Conservation (phyloP, 352 stramenopile genomes). For the Plasmopara muralis region DNA sequence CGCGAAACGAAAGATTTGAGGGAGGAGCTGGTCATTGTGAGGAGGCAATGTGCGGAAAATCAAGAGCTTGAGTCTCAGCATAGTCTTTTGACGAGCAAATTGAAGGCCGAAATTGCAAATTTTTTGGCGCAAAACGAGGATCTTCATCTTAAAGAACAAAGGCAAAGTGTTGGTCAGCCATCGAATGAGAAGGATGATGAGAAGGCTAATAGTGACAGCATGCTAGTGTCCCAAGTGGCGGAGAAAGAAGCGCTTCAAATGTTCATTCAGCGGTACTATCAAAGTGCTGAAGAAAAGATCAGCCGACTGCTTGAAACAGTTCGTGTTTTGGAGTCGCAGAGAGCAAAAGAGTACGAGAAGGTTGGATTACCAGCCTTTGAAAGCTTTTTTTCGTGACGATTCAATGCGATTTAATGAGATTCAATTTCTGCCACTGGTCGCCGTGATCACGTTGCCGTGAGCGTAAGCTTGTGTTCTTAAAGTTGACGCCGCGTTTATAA, state of each 20-base stretch:
- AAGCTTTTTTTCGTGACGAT: no score
- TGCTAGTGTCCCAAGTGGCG: slow-evolving; percentile 18
- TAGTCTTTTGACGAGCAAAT: slow-evolving; percentile 4
- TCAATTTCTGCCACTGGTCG: no score
- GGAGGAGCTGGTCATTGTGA: slow-evolving; percentile 17
- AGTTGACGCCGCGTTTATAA: no score
- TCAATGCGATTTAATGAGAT: no score
- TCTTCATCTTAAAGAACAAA: slow-evolving; percentile 11
- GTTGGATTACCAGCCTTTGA: no score
- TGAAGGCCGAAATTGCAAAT: slow-evolving; percentile 17
- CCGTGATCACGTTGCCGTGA: no score
- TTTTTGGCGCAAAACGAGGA: slow-evolving; percentile 22
- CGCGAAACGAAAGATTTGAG: slow-evolving; percentile 7
- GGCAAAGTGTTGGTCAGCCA: slow-evolving; percentile 15
- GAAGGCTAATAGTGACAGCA: background rate
- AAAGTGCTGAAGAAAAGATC: slow-evolving; percentile 44
- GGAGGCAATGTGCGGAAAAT: slow-evolving; percentile 20
- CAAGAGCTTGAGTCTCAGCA: slow-evolving; percentile 13
- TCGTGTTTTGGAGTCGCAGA: slow-evolving; percentile 23
- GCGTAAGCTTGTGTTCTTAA: no score
- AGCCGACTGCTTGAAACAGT: slow-evolving; percentile 27
- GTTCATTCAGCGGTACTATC: slow-evolving; percentile 44
- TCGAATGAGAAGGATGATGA: slow-evolving; percentile 9
- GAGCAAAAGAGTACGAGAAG: background rate
- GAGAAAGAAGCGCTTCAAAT: slow-evolving; percentile 44